phyloP scores from a whole-genome alignment of 768 basidiomycete species.

The Termitomyces sp. region DNA sequence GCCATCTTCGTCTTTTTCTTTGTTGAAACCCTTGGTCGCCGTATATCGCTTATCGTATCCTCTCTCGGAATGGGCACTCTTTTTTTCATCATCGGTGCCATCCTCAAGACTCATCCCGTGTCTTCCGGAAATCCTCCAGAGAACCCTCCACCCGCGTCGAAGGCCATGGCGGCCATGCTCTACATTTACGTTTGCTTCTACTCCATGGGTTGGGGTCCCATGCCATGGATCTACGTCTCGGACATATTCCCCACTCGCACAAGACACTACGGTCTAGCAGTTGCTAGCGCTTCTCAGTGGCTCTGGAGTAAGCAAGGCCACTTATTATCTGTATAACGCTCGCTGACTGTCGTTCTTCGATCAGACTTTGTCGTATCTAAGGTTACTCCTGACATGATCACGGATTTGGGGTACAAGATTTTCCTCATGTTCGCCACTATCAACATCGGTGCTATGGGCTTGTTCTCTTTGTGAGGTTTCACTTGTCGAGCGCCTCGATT shows the following conservation, averaged over 20 bases:
- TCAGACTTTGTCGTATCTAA: constrained; percentile 72
- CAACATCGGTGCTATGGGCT: constrained; percentile 67
- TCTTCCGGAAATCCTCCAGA: constrained; percentile 19
- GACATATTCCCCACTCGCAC: constrained; percentile 89
- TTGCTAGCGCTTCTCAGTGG: constrained; percentile 80
- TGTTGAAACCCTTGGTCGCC: constrained; percentile 70
- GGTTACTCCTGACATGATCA: constrained; percentile 61
- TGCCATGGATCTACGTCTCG: constrained; percentile 61
- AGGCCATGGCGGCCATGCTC: constrained; percentile 83
- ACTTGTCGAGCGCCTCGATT: not conserved
- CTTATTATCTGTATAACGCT: not conserved
- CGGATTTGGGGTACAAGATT: constrained; percentile 65
- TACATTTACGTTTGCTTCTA: constrained; percentile 90
- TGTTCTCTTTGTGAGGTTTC: constrained; percentile 55
- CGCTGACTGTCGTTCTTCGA: not conserved
- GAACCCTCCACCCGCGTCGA: constrained; percentile 50
- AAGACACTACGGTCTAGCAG: constrained; percentile 73
- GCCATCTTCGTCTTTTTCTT: constrained; percentile 62
- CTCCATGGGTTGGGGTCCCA: constrained; percentile 78
- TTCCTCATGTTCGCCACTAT: constrained; percentile 77
- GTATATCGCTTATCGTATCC: constrained; percentile 65
- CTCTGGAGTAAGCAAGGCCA: constrained; percentile 65
- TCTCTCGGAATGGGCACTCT: constrained; percentile 74
- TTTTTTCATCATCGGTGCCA: constrained; percentile 83
- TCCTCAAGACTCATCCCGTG: constrained; percentile 71